Conservation (phyloP, 2,329 filamentous ascomycete genomes). For the Xylaria sp. region DNA sequence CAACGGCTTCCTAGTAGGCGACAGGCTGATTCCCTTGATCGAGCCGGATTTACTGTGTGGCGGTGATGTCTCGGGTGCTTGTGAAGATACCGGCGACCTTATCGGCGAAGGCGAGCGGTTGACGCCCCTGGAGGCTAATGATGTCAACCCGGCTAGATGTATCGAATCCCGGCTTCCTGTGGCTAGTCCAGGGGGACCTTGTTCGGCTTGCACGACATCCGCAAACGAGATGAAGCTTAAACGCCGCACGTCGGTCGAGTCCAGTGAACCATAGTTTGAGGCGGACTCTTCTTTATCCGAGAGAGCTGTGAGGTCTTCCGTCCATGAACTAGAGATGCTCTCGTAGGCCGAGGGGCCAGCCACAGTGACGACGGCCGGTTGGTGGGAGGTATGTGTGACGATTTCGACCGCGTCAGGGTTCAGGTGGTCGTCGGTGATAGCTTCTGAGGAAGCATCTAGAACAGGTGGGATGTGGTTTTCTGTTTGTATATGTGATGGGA, state of each 20-base stretch:
- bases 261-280: slow-evolving; percentile 81
- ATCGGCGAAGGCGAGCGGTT: slow-evolving; percentile 84
- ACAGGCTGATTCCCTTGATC: slow-evolving; percentile 78
- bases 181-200: slow-evolving; percentile 66
- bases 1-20: slow-evolving; percentile 68
- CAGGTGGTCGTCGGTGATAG: slow-evolving; percentile 87
- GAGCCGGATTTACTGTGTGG: slow-evolving; percentile 81
- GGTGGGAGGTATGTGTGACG: slow-evolving; percentile 85
- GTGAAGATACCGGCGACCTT: slow-evolving; percentile 80
- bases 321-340: slow-evolving; percentile 63
- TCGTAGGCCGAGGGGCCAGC: slow-evolving; percentile 58
- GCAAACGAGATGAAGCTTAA: slow-evolving; percentile 97
- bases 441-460: slow-evolving; percentile 88
- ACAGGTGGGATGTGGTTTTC: slow-evolving; percentile 95
- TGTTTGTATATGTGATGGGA: slow-evolving; percentile 91
- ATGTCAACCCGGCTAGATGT: slow-evolving; percentile 74
- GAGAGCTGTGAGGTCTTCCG: slow-evolving; percentile 68
- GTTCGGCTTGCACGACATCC: slow-evolving; percentile 90
- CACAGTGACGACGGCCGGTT: slow-evolving; percentile 78
- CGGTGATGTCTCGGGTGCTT: slow-evolving; percentile 74
- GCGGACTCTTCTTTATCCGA: slow-evolving; percentile 69
- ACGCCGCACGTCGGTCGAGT: slow-evolving; percentile 81
- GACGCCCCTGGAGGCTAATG: slow-evolving; percentile 61
- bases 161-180: slow-evolving; percentile 74
- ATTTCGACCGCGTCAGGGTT: slow-evolving; percentile 94